Base-by-base conservation (phyloP, 2,329 filamentous ascomycete species). In the Phialophora tarda region DNA sequence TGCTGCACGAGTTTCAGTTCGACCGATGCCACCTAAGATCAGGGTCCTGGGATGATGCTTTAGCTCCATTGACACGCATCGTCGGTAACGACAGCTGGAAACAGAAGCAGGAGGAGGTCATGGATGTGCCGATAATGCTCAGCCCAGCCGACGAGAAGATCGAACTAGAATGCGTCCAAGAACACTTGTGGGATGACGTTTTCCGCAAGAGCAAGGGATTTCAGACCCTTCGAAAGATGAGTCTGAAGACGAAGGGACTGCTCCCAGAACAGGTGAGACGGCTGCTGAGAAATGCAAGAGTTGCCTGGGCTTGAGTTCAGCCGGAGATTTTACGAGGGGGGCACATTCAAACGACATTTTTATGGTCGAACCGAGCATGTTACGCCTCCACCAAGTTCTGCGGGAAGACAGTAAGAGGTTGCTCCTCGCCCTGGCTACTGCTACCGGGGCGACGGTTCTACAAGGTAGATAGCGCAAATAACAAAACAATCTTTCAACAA, bases 31-130 rank as follows among this genome's bases (percentile, higher is more conserved):
- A 85, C 32, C 84, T 96, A 51, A 83, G 87, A 59, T 84, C 86
- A 67, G 92, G 90, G 30, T 89, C 83, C 64, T 96, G 92, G 92
- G 90, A 95, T 65, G 89, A 93, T 32, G 92, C 91, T 0, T 84
- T 96, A n/a, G 86, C 88, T 47, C 90, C 91, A 1, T 80, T 96
- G 64, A 87, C 85, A 14, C 67, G 66, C 28, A 77, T 77, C 47
- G 73, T 73, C 26, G 73, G 73, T 14, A 73, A 70, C 59, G 78
- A 80, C 4, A 77, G 78, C 64, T 78, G 75, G 66, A 78, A 77
- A 54, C 73, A 77, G 58, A 77, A 78, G 47, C 59, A 67, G 75
- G 66, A 77, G 73, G 69, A 80, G 76, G 69, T 76, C 55, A 77
- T 78, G 73, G 74, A 79, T 50, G 77, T 80, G 21, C 78, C 77